Conservation (phyloP, 768 basidiomycete species). For the Mycena epipterygia region DNA sequence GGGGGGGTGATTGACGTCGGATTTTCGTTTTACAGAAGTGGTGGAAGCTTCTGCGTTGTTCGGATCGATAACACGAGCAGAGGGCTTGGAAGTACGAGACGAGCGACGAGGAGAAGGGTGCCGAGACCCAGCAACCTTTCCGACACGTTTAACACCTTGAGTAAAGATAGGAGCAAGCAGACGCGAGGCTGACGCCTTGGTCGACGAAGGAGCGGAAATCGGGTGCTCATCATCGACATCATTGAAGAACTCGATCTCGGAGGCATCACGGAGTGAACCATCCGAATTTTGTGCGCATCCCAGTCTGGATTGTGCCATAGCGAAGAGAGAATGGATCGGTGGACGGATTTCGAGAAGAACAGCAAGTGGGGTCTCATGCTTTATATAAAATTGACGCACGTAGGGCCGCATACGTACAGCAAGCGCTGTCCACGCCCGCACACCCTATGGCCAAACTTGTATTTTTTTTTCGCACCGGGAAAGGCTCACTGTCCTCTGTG, state of each 20-base stretch:
- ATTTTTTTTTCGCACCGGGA: too few relatives aligned
- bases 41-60: not conserved
- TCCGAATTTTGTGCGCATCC: not conserved
- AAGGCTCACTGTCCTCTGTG: too few relatives aligned
- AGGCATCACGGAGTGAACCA: not conserved
- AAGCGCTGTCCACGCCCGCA: too few relatives aligned
- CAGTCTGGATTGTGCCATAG: too few relatives aligned
- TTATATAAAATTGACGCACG: too few relatives aligned
- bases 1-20: not conserved
- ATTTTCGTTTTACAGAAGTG: not conserved
- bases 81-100: not conserved
- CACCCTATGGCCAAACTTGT: too few relatives aligned
- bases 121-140: not conserved
- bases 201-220: not conserved
- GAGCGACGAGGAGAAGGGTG: not conserved
- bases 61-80: not conserved
- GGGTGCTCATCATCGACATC: not conserved
- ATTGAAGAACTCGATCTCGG: not conserved
- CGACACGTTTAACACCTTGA: not conserved
- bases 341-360: too few relatives aligned
- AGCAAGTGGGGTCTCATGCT: too few relatives aligned
- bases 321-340: too few relatives aligned
- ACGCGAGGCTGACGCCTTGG: not conserved
- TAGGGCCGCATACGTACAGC: too few relatives aligned
- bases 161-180: not conserved